These are phyloP conservation scores for Kodamaea arcana DNA, from an alignment of 1,139 yeast genomes.

Conservation along the genomic window DNA sequence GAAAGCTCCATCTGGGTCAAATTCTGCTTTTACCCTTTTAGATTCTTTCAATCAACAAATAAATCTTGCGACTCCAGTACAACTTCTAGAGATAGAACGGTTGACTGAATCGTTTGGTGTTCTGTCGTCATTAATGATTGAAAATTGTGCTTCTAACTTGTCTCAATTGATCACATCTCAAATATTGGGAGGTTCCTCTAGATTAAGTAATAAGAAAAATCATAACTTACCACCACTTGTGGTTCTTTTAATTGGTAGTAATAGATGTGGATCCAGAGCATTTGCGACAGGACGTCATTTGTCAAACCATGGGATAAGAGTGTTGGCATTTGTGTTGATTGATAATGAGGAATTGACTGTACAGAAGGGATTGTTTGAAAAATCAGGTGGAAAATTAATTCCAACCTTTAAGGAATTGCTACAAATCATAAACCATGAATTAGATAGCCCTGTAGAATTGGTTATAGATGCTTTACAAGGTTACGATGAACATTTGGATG, in stretches of 20 bases:
- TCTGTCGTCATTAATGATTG: constrained; percentile 49
- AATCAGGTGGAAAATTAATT: constrained; percentile 42
- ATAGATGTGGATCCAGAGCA: constrained; percentile 71
- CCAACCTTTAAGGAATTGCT: constrained; percentile 25
- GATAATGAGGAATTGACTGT: constrained; percentile 26
- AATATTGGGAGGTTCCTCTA: constrained; percentile 63
- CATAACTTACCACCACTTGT: constrained; percentile 81
- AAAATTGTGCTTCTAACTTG: constrained; percentile 68
- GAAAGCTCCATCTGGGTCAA: constrained; percentile 2
- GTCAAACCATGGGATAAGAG: constrained; percentile 69
- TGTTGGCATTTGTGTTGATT: constrained; percentile 49
- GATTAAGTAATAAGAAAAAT: constrained; percentile 52
- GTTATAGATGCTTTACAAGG: constrained; percentile 83
- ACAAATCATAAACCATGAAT: constrained; percentile 34
- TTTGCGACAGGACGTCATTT: constrained; percentile 79
- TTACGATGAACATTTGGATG: constrained; percentile 64
- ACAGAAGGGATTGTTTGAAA: constrained; percentile 54
- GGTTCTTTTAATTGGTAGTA: constrained; percentile 66
- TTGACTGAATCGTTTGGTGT: constrained; percentile 52
- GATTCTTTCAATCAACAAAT: constrained; percentile 19
- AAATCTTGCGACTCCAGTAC: constrained; percentile 72
- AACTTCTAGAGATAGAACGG: constrained; percentile 74
- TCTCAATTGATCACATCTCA: constrained; percentile 52
- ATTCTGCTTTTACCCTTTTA: constrained; percentile 11
- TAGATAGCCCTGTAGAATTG: constrained; percentile 74